Evolutionary conservation across 2,329 filamentous ascomycete genomes (phyloP).

Genomic region (Colletotrichum higginsianum): DNA sequence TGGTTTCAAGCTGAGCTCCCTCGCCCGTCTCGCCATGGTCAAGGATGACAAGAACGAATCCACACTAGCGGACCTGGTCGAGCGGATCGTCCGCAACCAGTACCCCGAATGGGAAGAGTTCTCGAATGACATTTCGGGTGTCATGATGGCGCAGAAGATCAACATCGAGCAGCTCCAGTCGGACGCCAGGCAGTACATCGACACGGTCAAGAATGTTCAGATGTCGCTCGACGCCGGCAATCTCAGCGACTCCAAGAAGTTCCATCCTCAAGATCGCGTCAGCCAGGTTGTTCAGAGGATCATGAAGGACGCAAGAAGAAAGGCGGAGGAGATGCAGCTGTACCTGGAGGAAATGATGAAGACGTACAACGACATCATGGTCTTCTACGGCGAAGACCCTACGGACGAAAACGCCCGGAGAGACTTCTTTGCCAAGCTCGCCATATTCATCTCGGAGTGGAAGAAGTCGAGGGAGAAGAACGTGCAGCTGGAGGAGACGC

Average conservation of each 20-base stretch:
- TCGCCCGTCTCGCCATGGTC: conserved; percentile 94
- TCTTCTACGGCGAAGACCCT: conserved; percentile 95
- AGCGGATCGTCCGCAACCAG: conserved; percentile 95
- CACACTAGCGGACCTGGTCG: conserved; percentile 94
- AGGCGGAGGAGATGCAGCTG: conserved; percentile 94
- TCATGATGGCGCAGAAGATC: conserved; percentile 86
- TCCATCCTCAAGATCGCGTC: conserved; percentile 97
- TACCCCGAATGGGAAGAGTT: conserved; percentile 97
- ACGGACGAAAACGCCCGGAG: conserved; percentile 92
- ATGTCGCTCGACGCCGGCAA: conserved; percentile 93
- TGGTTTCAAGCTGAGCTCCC: conserved; percentile 97
- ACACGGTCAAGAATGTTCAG: conserved; percentile 95
- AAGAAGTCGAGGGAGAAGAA: conserved; percentile 98
- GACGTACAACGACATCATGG: conserved; percentile 95
- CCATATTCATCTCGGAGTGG: conserved; percentile 92
- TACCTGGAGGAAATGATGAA: conserved; percentile 94
- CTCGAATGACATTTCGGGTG: conserved; percentile 84
- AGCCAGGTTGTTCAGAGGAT: conserved; percentile 90
- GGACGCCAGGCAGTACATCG: conserved; percentile 93
- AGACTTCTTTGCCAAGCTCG: conserved; percentile 96
- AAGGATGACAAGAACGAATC: conserved; percentile 99
- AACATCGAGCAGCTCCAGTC: conserved; percentile 92
- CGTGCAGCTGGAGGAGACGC: conserved; percentile 82
- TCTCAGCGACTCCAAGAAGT: conserved; percentile 95
- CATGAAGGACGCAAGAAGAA: conserved; percentile 97